phyloP scores from a whole-genome alignment of 805 yeast genomes.

The Starmerella riodocensis region DNA sequence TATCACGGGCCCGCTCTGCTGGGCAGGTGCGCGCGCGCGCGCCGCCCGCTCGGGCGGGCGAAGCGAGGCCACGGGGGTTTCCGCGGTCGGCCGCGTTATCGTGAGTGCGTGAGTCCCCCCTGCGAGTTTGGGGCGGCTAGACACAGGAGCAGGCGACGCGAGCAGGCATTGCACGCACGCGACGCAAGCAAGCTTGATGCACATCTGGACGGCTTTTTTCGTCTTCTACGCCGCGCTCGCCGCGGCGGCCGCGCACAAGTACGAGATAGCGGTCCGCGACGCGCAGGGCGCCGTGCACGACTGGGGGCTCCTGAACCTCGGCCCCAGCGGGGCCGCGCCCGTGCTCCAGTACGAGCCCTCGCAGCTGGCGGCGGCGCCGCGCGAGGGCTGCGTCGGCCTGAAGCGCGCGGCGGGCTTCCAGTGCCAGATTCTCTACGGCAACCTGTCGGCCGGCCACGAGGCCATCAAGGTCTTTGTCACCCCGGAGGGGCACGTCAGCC shows the following conservation, averaged over 20 bases:
- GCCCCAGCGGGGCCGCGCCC: not conserved
- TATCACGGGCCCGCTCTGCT: not conserved
- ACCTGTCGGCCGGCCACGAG: not conserved
- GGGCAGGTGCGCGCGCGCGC: too few relatives aligned
- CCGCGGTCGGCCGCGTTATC: too few relatives aligned
- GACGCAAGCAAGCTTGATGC: too few relatives aligned
- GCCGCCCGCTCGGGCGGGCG: too few relatives aligned
- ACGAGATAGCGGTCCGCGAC: slow-evolving; percentile 1
- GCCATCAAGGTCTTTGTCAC: slow-evolving; percentile 5
- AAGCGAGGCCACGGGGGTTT: too few relatives aligned
- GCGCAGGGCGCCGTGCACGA: not conserved
- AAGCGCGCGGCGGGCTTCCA: slow-evolving; percentile 2
- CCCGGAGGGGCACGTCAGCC: slow-evolving; percentile 4
- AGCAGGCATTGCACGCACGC: too few relatives aligned
- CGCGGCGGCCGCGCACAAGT: not conserved
- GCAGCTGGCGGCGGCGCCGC: not conserved
- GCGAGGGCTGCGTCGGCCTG: slow-evolving; percentile 15
- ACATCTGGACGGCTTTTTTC: too few relatives aligned
- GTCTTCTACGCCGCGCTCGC: too few relatives aligned
- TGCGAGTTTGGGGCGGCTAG: too few relatives aligned
- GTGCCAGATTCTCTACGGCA: slow-evolving; percentile 10
- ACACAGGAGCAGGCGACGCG: too few relatives aligned
- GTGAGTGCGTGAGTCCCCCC: too few relatives aligned
- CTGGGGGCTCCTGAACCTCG: slow-evolving; percentile 2
- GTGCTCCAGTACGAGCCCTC: not conserved